Conservation (phyloP, 2,329 filamentous ascomycete genomes). For the Penicillium concentricum region DNA sequence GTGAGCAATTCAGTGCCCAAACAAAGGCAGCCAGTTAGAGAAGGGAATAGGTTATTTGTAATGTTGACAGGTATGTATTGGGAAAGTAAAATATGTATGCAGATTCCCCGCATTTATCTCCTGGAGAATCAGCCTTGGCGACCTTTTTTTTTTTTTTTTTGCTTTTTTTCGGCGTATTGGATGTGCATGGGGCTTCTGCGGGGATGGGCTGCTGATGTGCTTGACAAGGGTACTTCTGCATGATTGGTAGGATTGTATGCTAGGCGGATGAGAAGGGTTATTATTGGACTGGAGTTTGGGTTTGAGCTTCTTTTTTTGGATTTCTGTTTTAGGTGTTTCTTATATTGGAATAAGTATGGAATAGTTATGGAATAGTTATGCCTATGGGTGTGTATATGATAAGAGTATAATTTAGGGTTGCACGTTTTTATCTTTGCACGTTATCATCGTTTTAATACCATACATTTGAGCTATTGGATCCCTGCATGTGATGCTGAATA, state of each 20-base stretch:
- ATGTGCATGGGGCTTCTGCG: neutral
- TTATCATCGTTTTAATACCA: no score
- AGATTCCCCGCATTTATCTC: conserved; percentile 2
- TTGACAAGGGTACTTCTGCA: neutral
- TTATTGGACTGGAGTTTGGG: neutral
- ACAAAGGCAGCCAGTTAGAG: no score
- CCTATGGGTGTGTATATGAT: no score
- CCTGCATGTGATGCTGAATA: neutral
- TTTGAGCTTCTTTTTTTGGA: neutral
- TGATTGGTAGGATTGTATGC: conserved; percentile 1
- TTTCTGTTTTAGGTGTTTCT: no score
- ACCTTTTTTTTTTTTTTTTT: neutral
- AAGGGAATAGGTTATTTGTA: no score
- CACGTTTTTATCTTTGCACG: neutral
- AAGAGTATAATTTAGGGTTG: neutral
- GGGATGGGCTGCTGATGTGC: neutral
- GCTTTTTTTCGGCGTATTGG: neutral
- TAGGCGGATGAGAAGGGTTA: neutral
- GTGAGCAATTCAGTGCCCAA: no score
- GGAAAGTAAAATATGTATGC: no score
- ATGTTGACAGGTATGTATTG: no score
- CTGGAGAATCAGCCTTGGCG: neutral
- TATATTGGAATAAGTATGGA: no score
- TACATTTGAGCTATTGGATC: neutral
- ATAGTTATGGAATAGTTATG: no score